Percentiles rank a stretch among this genome's conserved stretches.
phyloP scores from a whole-genome alignment of 1,139 yeast genomes.

The Meyerozyma athensensis region DNA sequence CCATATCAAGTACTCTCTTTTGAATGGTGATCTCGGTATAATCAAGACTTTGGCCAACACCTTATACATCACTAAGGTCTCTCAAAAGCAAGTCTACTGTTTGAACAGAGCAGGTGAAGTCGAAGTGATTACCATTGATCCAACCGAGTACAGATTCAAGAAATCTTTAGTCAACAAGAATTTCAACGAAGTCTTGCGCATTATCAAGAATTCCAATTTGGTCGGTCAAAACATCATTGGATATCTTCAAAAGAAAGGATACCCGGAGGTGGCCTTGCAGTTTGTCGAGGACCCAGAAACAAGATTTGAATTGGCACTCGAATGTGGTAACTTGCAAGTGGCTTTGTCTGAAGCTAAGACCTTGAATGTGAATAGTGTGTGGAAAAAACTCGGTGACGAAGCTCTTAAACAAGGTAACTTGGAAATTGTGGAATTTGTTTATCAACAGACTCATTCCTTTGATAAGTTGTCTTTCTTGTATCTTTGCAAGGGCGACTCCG shows the following conservation, averaged over 20 bases:
- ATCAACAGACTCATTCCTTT: slow-evolving; percentile 81
- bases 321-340: slow-evolving; percentile 81
- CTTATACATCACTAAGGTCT: slow-evolving; percentile 72
- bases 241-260: slow-evolving; percentile 90
- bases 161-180: slow-evolving; percentile 86
- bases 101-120: slow-evolving; percentile 84
- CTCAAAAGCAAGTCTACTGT: slow-evolving; percentile 70
- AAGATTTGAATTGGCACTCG: slow-evolving; percentile 90
- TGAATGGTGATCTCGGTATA: slow-evolving; percentile 93
- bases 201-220: slow-evolving; percentile 81
- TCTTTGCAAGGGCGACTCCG: slow-evolving; percentile 72
- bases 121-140: slow-evolving; percentile 76
- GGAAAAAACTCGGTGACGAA: slow-evolving; percentile 83
- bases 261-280: slow-evolving; percentile 90
- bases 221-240: slow-evolving; percentile 98
- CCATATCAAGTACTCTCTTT: slow-evolving; percentile 88
- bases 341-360: slow-evolving; percentile 89
- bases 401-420: slow-evolving; percentile 89
- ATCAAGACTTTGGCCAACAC: slow-evolving; percentile 90
- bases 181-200: slow-evolving; percentile 85
- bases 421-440: slow-evolving; percentile 78
- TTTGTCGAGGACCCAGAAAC: slow-evolving; percentile 97
- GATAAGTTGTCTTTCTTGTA: slow-evolving; percentile 89
- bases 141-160: slow-evolving; percentile 96
- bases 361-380: slow-evolving; percentile 61